Base-by-base conservation (phyloP, 176 grass and related monocot species). In the Cenchrus americanus region DNA sequence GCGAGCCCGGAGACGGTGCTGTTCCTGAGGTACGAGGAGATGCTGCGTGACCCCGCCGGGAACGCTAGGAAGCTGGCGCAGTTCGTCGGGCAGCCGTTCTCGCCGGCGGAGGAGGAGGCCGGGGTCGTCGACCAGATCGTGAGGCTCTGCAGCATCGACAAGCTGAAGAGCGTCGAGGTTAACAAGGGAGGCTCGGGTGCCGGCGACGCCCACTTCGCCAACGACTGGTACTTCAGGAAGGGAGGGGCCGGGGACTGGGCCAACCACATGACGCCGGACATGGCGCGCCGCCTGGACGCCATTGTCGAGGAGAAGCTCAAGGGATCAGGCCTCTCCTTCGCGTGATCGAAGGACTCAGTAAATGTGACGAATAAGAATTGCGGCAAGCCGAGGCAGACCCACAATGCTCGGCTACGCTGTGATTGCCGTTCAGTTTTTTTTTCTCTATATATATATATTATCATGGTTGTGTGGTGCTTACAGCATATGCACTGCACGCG, bases 1-100 rank as follows among this genome's bases (percentile, higher is more conserved):
- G 14, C 23, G 37, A 7, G 12, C 6, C 62, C 75, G 27, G 49
- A 63, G 9, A 30, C 6, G 2, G 51, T 85, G 52, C 69, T 85
- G 22, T 84, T 91, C 62, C 22, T 91, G n/a, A 64, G 68, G 61
- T 91, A 91, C 32, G 81, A 91, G 67, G 74, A 87, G 34, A n/a
- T 91, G 51, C 27, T 88, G 52, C 62, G 43, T 5, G 82, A 83
- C 22, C 68, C 84, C 0, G 24, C 6, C 15, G 44, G 5, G 1
- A 47, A 76, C 14, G 62, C 62, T 1, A 62, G 19, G 63, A 85
- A 17, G 68, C 58, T 88, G 51, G 80, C 85, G 1, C 50, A 22
- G 66, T 87, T 91, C 68, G 14, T 81, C 6, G 69, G 69, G 0
- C 10, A 62, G 66, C 88, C 88, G 10, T 86, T 83, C 73, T 48